phyloP scores from a whole-genome alignment of 2,329 filamentous ascomycete genomes.

The Shiraia sp. region DNA sequence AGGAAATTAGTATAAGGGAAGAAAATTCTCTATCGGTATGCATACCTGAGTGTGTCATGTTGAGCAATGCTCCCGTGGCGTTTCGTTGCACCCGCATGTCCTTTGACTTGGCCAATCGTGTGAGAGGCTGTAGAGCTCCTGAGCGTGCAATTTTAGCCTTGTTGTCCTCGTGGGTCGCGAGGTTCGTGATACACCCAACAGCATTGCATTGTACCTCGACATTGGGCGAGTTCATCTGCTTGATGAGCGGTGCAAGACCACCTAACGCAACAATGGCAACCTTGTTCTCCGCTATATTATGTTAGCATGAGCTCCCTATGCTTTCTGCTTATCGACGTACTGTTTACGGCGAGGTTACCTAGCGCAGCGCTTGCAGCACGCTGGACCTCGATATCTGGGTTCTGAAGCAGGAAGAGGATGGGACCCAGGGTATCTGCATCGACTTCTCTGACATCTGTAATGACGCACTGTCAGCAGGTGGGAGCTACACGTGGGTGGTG shows the following conservation, averaged over 20 bases:
- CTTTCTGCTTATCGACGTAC: constrained; percentile 54
- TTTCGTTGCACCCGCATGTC: constrained; percentile 99
- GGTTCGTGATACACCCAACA: constrained; percentile 96
- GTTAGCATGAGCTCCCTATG: constrained; percentile 47
- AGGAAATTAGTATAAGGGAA: constrained; percentile 21
- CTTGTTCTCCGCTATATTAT: constrained; percentile 86
- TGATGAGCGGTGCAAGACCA: constrained; percentile 86
- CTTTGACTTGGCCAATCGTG: constrained; percentile 90
- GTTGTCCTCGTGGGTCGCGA: constrained; percentile 98
- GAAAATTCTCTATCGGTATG: neutral
- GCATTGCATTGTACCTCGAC: constrained; percentile 99
- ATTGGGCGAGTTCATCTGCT: constrained; percentile 97
- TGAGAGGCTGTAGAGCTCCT: constrained; percentile 87
- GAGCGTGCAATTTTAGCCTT: constrained; percentile 98
- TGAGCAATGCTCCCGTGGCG: constrained; percentile 91
- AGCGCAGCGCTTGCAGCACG: constrained; percentile 93
- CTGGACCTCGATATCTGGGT: constrained; percentile 95
- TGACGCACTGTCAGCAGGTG: constrained; percentile 18
- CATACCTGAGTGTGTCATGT: constrained; percentile 98
- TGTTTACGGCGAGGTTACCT: constrained; percentile 95
- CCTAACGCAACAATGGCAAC: constrained; percentile 92
- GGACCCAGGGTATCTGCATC: constrained; percentile 93
- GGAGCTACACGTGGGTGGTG: constrained; percentile 1
- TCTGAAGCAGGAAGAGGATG: constrained; percentile 93
- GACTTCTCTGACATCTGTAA: constrained; percentile 89